Conservation (phyloP, 2,329 filamentous ascomycete species). For the Amauroascus niger region DNA sequence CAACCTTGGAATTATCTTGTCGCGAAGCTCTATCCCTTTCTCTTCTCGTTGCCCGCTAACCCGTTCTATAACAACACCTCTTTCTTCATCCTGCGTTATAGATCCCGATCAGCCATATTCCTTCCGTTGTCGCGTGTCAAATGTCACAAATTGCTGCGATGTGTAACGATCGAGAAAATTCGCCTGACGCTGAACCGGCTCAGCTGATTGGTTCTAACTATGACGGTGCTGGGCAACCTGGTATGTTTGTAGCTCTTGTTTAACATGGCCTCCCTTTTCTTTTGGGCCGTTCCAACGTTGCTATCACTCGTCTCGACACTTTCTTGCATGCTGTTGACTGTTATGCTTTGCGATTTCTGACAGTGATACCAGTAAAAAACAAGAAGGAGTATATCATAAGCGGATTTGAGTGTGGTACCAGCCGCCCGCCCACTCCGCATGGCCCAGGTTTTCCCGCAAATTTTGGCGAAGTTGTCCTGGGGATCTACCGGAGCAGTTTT, state of each 20-base stretch:
- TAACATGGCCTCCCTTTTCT: not conserved
- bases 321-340: not conserved
- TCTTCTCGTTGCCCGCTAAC: not conserved
- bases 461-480: slow-evolving; percentile 63
- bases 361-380: not conserved
- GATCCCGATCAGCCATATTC: not conserved
- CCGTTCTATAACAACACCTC: not conserved
- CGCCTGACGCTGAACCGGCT: not conserved
- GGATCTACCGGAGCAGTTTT: slow-evolving; percentile 74
- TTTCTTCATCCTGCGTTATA: not conserved
- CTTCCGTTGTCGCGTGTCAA: not conserved
- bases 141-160: slow-evolving; percentile 1
- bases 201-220: not conserved
- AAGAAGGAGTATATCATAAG: slow-evolving; percentile 12
- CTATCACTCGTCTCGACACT: not conserved
- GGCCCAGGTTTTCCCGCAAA: slow-evolving; percentile 50
- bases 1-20: not conserved
- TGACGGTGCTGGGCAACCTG: slow-evolving; percentile 3
- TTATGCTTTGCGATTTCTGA: not conserved
- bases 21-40: not conserved
- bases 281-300: not conserved
- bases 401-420: slow-evolving; percentile 17
- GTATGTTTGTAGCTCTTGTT: not conserved
- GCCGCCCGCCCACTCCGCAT: slow-evolving; percentile 27
- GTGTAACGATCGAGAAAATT: not conserved